These are phyloP conservation scores for Naganishia onofrii DNA, from an alignment of 768 basidiomycete species.

Conservation along the genomic window DNA sequence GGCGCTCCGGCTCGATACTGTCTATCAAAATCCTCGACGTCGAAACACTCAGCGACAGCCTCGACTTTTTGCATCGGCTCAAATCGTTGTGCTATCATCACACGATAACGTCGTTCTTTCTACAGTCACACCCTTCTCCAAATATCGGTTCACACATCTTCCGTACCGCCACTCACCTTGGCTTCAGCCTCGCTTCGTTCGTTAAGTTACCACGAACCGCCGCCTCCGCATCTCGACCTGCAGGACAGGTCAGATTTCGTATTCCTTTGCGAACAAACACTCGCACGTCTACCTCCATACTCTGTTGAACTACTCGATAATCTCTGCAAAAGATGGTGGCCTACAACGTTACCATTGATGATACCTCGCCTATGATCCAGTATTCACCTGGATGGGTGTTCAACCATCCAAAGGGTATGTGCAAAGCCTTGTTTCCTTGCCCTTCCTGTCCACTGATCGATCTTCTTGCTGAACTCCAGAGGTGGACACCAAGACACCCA, in stretches of 20 bases:
- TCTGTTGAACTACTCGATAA: background rate
- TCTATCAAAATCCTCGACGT: too few species aligned
- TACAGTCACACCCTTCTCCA: too few species aligned
- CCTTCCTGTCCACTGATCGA: background rate
- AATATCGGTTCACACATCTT: too few species aligned
- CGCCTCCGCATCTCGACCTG: background rate
- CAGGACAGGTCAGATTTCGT: background rate
- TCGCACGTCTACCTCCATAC: background rate
- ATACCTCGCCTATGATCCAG: constrained; percentile 24
- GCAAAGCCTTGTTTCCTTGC: background rate
- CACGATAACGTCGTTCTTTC: too few species aligned
- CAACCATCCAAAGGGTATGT: background rate
- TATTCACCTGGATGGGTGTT: constrained; percentile 17
- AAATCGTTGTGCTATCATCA: too few species aligned
- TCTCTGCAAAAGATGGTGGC: constrained; percentile 2
- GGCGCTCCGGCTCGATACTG: too few species aligned
- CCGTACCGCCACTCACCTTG: too few species aligned
- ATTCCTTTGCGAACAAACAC: background rate
- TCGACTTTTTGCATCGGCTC: too few species aligned
- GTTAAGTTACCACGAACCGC: too few species aligned
- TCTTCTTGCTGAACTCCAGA: background rate
- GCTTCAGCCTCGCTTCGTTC: too few species aligned
- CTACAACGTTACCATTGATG: constrained; percentile 27
- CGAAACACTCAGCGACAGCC: too few species aligned
- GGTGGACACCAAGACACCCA: constrained; percentile 2